These are phyloP conservation scores for Rhynchospora breviuscula DNA, from an alignment of 176 grass and related monocot species.

Conservation along the genomic window DNA sequence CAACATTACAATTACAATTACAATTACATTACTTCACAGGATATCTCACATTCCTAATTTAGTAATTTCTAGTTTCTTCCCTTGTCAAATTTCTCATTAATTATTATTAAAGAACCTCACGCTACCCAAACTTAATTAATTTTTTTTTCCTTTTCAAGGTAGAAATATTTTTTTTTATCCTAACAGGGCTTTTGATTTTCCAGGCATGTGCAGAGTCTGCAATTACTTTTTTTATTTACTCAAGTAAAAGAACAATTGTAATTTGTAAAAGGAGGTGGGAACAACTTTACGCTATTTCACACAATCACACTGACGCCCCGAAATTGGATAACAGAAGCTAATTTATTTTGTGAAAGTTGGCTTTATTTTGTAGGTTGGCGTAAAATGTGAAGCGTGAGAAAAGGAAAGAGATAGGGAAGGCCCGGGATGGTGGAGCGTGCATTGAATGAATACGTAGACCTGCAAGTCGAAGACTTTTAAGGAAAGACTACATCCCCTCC, in stretches of 20 bases:
- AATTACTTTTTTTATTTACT: background rate
- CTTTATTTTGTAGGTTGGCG: background rate
- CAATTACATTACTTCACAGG: background rate
- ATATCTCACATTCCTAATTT: background rate
- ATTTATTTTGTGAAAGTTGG: background rate
- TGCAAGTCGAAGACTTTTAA: background rate
- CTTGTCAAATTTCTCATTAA: conserved; percentile 7
- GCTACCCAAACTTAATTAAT: background rate
- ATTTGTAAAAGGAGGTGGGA: too few relatives aligned
- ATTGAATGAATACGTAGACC: background rate
- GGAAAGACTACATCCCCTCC: background rate
- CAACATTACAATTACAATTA: background rate
- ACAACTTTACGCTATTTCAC: background rate
- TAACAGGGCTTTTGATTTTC: too few relatives aligned
- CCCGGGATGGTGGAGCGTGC: conserved; percentile 1
- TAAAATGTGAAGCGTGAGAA: background rate
- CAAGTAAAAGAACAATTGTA: background rate
- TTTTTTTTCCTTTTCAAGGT: background rate
- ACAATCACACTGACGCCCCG: background rate
- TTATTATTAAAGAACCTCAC: background rate
- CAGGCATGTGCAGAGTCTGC: too few relatives aligned
- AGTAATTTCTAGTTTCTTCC: too few relatives aligned
- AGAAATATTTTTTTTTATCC: background rate
- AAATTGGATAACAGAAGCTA: background rate
- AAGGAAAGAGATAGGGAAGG: background rate